phyloP scores from a whole-genome alignment of 768 basidiomycete species.

The Amanita brunnescens region DNA sequence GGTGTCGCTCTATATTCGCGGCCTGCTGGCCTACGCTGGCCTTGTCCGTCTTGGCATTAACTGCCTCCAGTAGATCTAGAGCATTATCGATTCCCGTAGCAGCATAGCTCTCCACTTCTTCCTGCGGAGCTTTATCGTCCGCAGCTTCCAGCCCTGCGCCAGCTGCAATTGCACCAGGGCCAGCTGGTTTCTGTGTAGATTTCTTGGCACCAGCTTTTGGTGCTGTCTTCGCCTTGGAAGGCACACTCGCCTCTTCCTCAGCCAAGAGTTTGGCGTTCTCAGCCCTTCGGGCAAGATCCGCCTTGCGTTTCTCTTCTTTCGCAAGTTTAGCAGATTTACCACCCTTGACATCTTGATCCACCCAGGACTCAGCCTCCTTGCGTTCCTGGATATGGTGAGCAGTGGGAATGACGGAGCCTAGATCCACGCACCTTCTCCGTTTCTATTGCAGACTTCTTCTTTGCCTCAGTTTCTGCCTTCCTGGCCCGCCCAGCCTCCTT shows the following conservation, averaged over 20 bases:
- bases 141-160: slow-evolving; percentile 39
- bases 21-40: slow-evolving; percentile 84
- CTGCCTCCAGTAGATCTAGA: slow-evolving; percentile 79
- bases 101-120: slow-evolving; percentile 55
- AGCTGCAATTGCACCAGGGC: slow-evolving; percentile 79
- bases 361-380: slow-evolving; percentile 64
- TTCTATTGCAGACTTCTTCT: slow-evolving; percentile 58
- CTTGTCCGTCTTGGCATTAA: slow-evolving; percentile 90
- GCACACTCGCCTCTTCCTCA: slow-evolving; percentile 68
- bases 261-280: slow-evolving; percentile 79
- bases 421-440: slow-evolving; percentile 46
- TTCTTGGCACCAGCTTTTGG: slow-evolving; percentile 50
- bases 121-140: slow-evolving; percentile 16
- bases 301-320: slow-evolving; percentile 72
- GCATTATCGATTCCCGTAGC: slow-evolving; percentile 91
- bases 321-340: slow-evolving; percentile 60
- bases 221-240: slow-evolving; percentile 52
- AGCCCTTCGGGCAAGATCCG: slow-evolving; percentile 78
- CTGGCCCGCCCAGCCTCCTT: slow-evolving; percentile 86
- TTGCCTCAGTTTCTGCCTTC: slow-evolving; percentile 85
- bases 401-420: neutral
- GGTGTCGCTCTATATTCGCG: slow-evolving; percentile 81
- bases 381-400: slow-evolving; percentile 41
- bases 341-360: slow-evolving; percentile 49
- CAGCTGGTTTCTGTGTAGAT: slow-evolving; percentile 54